Percentiles rank a stretch among this genome's conserved stretches.
Evolutionary conservation across 2,329 filamentous ascomycete genomes (phyloP).

Genomic region (Fonsecaea nubica): DNA sequence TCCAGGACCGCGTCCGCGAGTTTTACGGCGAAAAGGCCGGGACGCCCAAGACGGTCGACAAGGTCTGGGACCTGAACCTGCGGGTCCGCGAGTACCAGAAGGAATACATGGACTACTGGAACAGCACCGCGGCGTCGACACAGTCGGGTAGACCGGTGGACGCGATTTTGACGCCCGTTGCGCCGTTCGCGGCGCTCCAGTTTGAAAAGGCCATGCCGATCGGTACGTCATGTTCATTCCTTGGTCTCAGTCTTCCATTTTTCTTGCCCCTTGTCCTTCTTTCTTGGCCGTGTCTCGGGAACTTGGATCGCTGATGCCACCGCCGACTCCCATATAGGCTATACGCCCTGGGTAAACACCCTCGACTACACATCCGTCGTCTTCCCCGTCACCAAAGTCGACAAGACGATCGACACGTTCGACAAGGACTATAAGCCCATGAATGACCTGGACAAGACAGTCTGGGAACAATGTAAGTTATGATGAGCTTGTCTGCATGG

Average conservation of each 20-base stretch:
- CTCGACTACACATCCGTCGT: conserved; percentile 69
- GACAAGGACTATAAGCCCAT: conserved; percentile 47
- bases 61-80: conserved; percentile 10
- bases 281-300: not conserved
- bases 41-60: not conserved
- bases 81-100: conserved; percentile 17
- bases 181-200: not conserved
- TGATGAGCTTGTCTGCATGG: too few relatives aligned
- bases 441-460: conserved; percentile 50
- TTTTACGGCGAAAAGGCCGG: not conserved
- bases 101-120: conserved; percentile 34
- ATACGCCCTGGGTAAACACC: conserved; percentile 64
- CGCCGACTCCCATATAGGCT: conserved; percentile 12
- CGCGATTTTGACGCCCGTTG: not conserved
- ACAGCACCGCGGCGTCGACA: not conserved
- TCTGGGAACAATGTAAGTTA: conserved; percentile 1
- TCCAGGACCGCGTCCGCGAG: not conserved
- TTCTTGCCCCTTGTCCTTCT: not conserved
- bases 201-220: not conserved
- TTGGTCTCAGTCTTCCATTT: too few relatives aligned
- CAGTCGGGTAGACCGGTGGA: not conserved
- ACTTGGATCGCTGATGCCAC: not conserved
- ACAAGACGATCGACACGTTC: conserved; percentile 50
- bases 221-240: not conserved
- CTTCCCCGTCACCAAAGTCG: conserved; percentile 63